These are phyloP conservation scores for Heterobasidion annosum DNA, from an alignment of 1,284 basidiomycete genomes.

Conservation along the genomic window DNA sequence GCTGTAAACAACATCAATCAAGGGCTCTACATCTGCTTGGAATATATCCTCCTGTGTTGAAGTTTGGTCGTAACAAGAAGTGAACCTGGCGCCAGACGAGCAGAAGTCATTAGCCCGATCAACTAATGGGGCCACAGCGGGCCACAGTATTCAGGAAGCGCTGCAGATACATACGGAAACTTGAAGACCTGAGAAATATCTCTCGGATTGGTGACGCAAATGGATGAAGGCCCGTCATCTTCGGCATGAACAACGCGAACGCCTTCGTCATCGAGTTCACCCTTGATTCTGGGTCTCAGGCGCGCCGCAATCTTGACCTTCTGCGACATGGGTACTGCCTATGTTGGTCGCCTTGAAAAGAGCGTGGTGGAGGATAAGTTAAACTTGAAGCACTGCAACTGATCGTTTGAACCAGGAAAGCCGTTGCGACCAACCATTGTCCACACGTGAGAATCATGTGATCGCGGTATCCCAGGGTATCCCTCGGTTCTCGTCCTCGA, in stretches of 20 bases:
- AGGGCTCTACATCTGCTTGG: constrained; percentile 55
- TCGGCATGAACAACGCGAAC: constrained; percentile 40
- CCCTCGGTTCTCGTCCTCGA: too few species aligned
- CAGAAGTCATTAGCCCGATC: not conserved
- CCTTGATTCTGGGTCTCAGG: constrained; percentile 50
- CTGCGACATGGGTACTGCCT: constrained; percentile 10
- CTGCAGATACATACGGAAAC: constrained; percentile 47
- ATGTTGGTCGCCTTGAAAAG: not conserved
- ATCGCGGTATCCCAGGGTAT: too few species aligned
- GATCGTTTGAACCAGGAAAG: too few species aligned
- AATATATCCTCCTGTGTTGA: constrained; percentile 69
- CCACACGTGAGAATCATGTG: too few species aligned
- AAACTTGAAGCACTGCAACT: not conserved
- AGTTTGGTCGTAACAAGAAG: constrained; percentile 58
- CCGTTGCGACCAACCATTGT: too few species aligned
- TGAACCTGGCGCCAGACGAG: constrained; percentile 34
- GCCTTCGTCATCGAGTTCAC: constrained; percentile 54
- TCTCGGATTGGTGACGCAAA: constrained; percentile 58
- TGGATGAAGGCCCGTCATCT: constrained; percentile 27
- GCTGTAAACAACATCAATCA: constrained; percentile 59
- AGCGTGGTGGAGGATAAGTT: not conserved
- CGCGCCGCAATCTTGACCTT: constrained; percentile 51
- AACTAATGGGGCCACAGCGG: not conserved
- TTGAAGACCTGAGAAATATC: constrained; percentile 58
- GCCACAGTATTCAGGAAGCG: not conserved